Conservation (phyloP, 2,329 filamentous ascomycete genomes). For the Epichloe festucae region DNA sequence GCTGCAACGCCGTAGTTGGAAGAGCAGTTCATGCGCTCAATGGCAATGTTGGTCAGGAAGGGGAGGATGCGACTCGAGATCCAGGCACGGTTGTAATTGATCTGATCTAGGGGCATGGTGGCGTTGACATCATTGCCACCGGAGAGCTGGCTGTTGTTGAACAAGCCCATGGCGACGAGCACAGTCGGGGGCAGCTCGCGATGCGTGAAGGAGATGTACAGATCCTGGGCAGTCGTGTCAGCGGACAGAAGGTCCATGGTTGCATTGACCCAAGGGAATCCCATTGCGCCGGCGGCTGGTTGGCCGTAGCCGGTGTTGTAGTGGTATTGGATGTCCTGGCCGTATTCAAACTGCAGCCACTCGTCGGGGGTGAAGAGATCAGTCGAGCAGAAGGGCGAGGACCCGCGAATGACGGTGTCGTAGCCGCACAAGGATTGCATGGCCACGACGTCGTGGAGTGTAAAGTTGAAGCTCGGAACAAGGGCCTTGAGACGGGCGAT, state of each 20-base stretch:
- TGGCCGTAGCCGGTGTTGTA: constrained; percentile 56
- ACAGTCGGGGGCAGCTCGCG: constrained; percentile 56
- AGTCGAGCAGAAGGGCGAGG: constrained; percentile 47
- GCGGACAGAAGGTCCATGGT: constrained; percentile 37
- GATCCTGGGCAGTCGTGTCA: constrained; percentile 33
- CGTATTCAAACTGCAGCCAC: constrained; percentile 55
- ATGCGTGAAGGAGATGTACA: constrained; percentile 58
- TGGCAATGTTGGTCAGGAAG: constrained; percentile 52
- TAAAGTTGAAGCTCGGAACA: constrained; percentile 49
- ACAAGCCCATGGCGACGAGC: constrained; percentile 53
- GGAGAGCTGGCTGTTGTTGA: constrained; percentile 51
- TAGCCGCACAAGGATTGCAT: constrained; percentile 57
- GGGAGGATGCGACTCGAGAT: constrained; percentile 49
- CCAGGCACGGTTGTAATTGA: constrained; percentile 53
- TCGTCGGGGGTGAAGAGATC: constrained; percentile 47
- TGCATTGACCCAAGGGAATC: constrained; percentile 55
- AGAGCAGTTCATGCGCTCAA: constrained; percentile 49
- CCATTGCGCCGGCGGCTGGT: constrained; percentile 41
- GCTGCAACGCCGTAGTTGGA: not conserved
- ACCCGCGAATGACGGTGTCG: constrained; percentile 49
- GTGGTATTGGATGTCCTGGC: constrained; percentile 50
- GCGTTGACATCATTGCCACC: constrained; percentile 38
- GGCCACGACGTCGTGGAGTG: constrained; percentile 46
- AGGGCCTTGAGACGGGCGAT: constrained; percentile 39
- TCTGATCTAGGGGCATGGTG: constrained; percentile 49